Conservation (phyloP, 202 grass and related monocot genomes). For the Schoenoplectus tabernaemontani region DNA sequence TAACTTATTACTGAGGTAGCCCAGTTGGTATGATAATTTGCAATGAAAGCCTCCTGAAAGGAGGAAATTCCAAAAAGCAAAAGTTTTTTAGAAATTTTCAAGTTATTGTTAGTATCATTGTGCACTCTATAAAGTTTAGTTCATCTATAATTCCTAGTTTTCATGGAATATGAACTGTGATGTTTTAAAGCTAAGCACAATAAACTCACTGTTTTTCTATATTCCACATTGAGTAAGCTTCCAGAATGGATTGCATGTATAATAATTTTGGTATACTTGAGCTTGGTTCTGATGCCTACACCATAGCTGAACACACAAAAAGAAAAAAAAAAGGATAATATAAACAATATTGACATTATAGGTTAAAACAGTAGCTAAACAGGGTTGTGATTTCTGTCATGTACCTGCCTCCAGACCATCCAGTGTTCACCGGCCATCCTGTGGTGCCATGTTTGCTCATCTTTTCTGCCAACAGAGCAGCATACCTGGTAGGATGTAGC, state of each 20-base stretch:
- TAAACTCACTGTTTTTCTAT: constrained; percentile 66
- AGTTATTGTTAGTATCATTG: not conserved
- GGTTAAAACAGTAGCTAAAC: not conserved
- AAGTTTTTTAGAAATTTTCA: not conserved
- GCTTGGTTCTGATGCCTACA: constrained; percentile 75
- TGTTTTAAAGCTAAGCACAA: not conserved
- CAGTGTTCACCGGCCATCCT: constrained; percentile 94
- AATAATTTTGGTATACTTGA: constrained; percentile 75
- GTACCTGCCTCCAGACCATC: constrained; percentile 88
- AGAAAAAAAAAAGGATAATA: not conserved
- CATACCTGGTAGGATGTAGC: constrained; percentile 84
- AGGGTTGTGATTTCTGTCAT: too few relatives aligned
- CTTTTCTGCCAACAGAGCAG: constrained; percentile 86
- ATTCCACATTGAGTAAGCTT: constrained; percentile 55
- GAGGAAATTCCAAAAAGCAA: not conserved
- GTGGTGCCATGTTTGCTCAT: constrained; percentile 87
- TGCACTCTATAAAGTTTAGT: not conserved
- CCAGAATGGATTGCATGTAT: constrained; percentile 92
- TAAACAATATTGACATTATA: not conserved
- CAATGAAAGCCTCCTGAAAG: not conserved
- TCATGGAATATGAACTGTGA: not conserved
- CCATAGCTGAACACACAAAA: constrained; percentile 49
- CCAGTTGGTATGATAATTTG: not conserved
- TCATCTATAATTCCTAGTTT: not conserved
- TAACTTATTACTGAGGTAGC: not conserved